Evolutionary conservation across 2,329 filamentous ascomycete genomes (phyloP), one percentile per base, ranked within the genome.

Genomic region (Stemphylium lycopersici): DNA sequence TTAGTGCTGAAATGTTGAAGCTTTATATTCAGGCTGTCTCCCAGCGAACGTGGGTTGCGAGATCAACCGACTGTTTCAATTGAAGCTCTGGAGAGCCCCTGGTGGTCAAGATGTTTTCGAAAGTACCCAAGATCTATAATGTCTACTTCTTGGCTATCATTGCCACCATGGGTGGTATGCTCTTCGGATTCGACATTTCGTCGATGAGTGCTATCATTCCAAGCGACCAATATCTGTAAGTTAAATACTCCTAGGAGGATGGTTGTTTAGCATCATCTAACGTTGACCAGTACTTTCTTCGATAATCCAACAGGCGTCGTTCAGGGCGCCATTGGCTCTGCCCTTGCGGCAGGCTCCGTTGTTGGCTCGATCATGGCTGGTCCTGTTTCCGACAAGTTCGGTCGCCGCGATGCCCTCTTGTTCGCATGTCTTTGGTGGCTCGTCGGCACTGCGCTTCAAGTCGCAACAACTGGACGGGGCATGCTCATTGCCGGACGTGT

Each of bases 171-270:
- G 88, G 88, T 62, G 88, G 88, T 70, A 85, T 83, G 26, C 79
- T 91, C 16, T 91, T 92, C 67, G 90, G 90, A 64, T 92, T 92
- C 71, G 90, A 92, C 76, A 90, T 92, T 66, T 85, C 83, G 50
- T 89, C 87, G 36, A 90, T 91, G 88, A 87, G 84, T 50, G 77
- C 77, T 11, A 77, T 78, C 24, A 54, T 55, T 34, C 32, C 45
- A 42, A 50, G 36, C 15, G 26, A 44, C 11, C 55, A 54, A 15
- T 54, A 76, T 18, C 67, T 56, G 48, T 52, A 69, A 13, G 45
- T 63, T 13, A n/a, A 8, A 29, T 3, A 29, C 8, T 12, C 26
- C 1, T 6, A 15, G 7, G 24, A 15, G 3, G 15, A 20, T 15
- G 12, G 41, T 11, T 20, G 6, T 33, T 10, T n/a, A 20, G 5